Conservation (phyloP, 495 filamentous ascomycete genomes). For the Chaetomium tenue region DNA sequence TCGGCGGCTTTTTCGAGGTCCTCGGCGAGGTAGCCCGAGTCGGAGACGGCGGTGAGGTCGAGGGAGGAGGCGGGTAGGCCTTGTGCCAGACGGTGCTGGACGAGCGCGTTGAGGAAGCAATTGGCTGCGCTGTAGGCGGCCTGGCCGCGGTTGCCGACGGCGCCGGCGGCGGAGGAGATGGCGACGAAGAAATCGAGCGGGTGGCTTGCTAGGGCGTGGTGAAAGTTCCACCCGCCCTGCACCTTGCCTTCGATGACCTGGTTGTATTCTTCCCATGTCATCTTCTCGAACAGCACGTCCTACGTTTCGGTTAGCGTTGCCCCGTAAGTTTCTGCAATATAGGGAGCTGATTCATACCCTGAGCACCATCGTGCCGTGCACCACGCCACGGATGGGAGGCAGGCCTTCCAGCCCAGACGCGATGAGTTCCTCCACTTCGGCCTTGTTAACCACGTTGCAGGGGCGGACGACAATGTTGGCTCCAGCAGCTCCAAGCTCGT, state of each 20-base stretch:
- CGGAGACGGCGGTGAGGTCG: conserved; percentile 56
- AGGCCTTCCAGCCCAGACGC: conserved; percentile 33
- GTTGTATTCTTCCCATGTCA: conserved; percentile 51
- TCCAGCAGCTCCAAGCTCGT: conserved; percentile 41
- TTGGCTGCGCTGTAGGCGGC: conserved; percentile 65
- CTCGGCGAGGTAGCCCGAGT: conserved; percentile 56
- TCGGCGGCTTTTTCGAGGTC: conserved; percentile 47
- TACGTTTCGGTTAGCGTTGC: conserved; percentile 19
- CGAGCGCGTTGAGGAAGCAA: conserved; percentile 58
- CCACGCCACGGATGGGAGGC: conserved; percentile 48
- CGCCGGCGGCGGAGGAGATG: conserved; percentile 60
- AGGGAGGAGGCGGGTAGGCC: conserved; percentile 53
- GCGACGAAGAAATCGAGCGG: conserved; percentile 67
- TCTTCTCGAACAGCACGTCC: conserved; percentile 57
- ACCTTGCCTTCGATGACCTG: conserved; percentile 56
- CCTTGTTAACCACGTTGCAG: conserved; percentile 45
- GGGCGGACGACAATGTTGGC: conserved; percentile 43
- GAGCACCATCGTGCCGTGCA: conserved; percentile 58
- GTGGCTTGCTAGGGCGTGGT: conserved; percentile 47
- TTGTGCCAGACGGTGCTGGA: conserved; percentile 46
- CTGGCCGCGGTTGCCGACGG: conserved; percentile 61
- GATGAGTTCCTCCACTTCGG: conserved; percentile 42
- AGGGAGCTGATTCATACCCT: conserved; percentile 39
- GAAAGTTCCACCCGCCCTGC: conserved; percentile 56
- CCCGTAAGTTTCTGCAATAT: not conserved